Evolutionary conservation across 768 basidiomycete genomes (phyloP), one percentile per base, ranked within the genome.

Genomic region (Collybia sordida): DNA sequence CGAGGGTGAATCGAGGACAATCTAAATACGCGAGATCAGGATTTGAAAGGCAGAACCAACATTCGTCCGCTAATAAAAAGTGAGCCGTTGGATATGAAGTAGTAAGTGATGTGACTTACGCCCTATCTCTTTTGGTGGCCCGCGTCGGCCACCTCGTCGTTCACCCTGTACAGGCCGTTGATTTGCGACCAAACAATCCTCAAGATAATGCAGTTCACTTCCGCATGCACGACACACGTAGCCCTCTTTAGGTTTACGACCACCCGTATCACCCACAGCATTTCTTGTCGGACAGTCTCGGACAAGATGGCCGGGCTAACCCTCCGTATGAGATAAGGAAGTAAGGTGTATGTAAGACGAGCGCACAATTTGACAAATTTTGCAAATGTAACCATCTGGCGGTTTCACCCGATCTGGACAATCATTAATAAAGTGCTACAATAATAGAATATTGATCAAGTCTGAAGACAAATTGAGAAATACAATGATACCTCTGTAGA

Each of bases 1-100:
- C 23, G 27, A 39, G 38, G 25, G 45, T 43, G 2, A 46, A 35
- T 25, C 19, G 17, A 44, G 35, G 47, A 31, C 49, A 22, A 44
- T 19, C 36, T 34, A 17, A 88, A 55, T 62, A 92, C 85, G 91
- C 87, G 34, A 98, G 75, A 57, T 83, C 86, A 1, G 96, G 95
- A 63, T 98, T 98, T 36, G 93, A 95, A 46, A 99, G 68, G 66
- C 97, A 99, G 72, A 99, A 98, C 96, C 96, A 98, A 68, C 96
- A 98, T 65, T 94, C 90, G 49, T 90, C 90, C 57, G 93, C 91
- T 92, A 62, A 49, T 24, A 41, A 35, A 47, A 23, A 49, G 18
- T 25, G 56, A 34, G 47, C 39, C 36, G 42, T 42, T 2, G 17
- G 21, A 43, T 14, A 42, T 24, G 44, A 18, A 38, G n/a, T 24